These are phyloP conservation scores for Gossypium longicalyx DNA, from an alignment of 345 rosid species.

Conservation along the genomic window DNA sequence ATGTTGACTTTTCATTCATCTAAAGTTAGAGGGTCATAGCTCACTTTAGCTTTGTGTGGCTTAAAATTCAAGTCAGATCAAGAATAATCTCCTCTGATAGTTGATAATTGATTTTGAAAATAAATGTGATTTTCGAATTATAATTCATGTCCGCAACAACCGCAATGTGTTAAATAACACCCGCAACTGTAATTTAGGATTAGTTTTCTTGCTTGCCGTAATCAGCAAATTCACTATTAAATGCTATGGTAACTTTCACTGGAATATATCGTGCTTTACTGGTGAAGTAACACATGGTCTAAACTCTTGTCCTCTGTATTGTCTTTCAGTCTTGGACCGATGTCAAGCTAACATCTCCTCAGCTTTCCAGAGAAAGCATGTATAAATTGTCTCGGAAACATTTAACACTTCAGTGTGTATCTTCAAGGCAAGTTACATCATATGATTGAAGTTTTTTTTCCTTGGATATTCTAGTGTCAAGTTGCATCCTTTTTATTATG, in stretches of 20 bases:
- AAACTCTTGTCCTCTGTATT: slow-evolving; percentile 3
- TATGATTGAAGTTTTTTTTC: not conserved
- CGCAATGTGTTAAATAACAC: too few relatives aligned
- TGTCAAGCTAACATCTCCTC: slow-evolving; percentile 87
- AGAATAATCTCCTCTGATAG: too few relatives aligned
- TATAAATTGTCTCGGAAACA: slow-evolving; percentile 68
- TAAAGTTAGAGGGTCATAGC: too few relatives aligned
- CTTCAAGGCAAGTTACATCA: slow-evolving; percentile 54
- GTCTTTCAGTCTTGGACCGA: slow-evolving; percentile 66
- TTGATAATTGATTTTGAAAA: too few relatives aligned
- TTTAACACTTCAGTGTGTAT: slow-evolving; percentile 52
- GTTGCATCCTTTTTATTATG: not conserved
- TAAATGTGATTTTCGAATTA: too few relatives aligned
- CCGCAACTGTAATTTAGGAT: too few relatives aligned
- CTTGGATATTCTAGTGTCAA: not conserved
- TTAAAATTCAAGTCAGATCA: too few relatives aligned
- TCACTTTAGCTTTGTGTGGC: too few relatives aligned
- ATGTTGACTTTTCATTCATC: too few relatives aligned
- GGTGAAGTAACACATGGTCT: not conserved
- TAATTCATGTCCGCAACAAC: too few relatives aligned
- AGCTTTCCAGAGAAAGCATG: slow-evolving; percentile 77
- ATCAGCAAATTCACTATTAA: not conserved
- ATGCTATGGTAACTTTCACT: not conserved
- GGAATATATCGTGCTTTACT: not conserved
- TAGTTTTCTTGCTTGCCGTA: not conserved